Conservation (phyloP, 257 asterid species). For the Ilex asprella region DNA sequence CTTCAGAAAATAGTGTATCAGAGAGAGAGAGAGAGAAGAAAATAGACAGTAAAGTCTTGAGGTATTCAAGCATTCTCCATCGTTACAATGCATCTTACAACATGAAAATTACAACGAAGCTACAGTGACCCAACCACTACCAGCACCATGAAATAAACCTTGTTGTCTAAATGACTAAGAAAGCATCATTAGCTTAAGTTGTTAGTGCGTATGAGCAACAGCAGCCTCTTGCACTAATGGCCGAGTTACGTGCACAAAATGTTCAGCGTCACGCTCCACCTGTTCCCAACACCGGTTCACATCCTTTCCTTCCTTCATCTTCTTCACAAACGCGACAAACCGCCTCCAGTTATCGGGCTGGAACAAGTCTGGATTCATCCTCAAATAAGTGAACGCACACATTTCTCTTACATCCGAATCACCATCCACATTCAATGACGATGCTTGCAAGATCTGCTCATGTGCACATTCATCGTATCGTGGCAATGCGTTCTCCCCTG, state of each 20-base stretch:
- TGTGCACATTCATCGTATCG: conserved; percentile 76
- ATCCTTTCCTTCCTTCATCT: conserved; percentile 79
- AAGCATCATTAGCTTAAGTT: background rate
- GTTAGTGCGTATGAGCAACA: conserved; percentile 64
- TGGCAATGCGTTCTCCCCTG: conserved; percentile 91
- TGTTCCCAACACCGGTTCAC: conserved; percentile 55
- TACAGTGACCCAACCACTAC: too few species aligned
- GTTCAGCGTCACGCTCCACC: conserved; percentile 88
- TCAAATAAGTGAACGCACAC: conserved; percentile 93
- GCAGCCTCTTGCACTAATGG: conserved; percentile 94
- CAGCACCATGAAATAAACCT: too few species aligned
- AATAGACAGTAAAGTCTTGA: too few species aligned
- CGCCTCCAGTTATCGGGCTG: conserved; percentile 89
- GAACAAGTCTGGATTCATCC: conserved; percentile 83
- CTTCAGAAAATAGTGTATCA: too few species aligned
- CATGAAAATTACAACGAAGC: too few species aligned
- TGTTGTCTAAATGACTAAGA: too few species aligned
- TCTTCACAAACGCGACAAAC: conserved; percentile 82
- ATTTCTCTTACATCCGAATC: conserved; percentile 39
- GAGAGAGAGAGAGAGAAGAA: too few species aligned
- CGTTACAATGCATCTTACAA: too few species aligned
- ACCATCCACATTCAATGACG: conserved; percentile 42
- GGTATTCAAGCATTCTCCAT: too few species aligned
- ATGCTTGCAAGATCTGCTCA: conserved; percentile 57
- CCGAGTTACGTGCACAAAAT: conserved; percentile 69